Base-by-base conservation (phyloP, 768 basidiomycete species). In the Leccinum arenicola region DNA sequence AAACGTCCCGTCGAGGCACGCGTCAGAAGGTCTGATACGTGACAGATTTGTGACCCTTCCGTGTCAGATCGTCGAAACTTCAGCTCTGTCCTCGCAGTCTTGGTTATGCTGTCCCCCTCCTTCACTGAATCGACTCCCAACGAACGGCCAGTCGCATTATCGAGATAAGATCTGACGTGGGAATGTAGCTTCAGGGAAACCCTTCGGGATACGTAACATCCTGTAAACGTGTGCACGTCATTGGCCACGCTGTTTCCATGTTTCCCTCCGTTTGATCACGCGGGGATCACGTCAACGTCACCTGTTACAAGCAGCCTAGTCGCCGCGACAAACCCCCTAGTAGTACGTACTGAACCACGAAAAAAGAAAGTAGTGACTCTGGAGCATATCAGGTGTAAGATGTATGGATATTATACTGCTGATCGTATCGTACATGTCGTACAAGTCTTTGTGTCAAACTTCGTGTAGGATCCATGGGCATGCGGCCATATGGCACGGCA, bases 401-500 rank as follows among this genome's bases (percentile, higher is more conserved):
- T 65, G 61, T 65, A 65, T 50, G 47, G 52, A 64, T 51, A 66
- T 69, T 69, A 68, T 68, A 64, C 61, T 59, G 54, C 57, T 61
- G 27, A 12, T 59, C 61, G 61, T 68, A 70, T 70, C 66, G 58
- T 69, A 69, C 68, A 71, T 57, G 58, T 52, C 54, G 59, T 71
- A 71, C 68, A 69, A 43, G 27, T 59, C 56, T 64, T 57, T 65
- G 43, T 48, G 50, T 52, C 52, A 56, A 64, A 50, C 62, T 47
- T 58, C 36, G 52, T 56, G 55, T 51, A 54, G 6, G 23, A 59
- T 61, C 59, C 63, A 62, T 57, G 57, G 55, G 58, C 58, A 66
- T 67, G 68, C 61, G 40, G 63, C 35, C 58, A 63, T 52, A 54
- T 38, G 50, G 55, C 60, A 59, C 57, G 59, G 52, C 61, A 56